Base-by-base conservation (phyloP, 305 asterid species). In the Striga hermonthica region DNA sequence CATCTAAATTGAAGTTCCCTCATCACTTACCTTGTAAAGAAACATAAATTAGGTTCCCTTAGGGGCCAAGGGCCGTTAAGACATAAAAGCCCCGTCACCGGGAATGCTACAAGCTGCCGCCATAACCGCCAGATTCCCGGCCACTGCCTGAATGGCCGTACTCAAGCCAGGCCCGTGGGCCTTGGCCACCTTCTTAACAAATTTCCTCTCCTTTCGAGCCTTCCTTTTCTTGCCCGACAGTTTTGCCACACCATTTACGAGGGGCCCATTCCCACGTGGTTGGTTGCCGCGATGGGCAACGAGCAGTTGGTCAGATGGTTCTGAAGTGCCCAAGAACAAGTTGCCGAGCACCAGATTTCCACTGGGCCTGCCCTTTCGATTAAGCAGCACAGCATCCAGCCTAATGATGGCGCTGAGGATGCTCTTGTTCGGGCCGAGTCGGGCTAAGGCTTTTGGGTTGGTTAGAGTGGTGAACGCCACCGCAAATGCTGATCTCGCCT, bases 401-500 rank as follows among this genome's bases (percentile, higher is more conserved):
- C 94, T 75, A 28, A 93, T 88, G 69, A 93, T 83, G 62, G 85
- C 81, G 62, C 98, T 84, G 13, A 93, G 98, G 57, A 93, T 93
- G 65, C 97, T 90, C 74, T 69, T 81, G 72, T 73, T 71, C 41
- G 89, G 84, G 67, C 90, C 89, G 10, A 86, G 87, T 31, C 78
- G 82, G 64, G 66, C 38, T 53, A 93, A 82, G 71, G 79, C 66
- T 75, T 82, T 84, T 34, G 81, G 34, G 48, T 93, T 88, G 3
- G 97, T 90, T 76, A 93, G 74, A 10, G 86, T 68, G 15, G 79
- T 60, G 81, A 78, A 86, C 37, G 97, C 98, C 94, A 77, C 84
- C 8, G 96, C 72, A 65, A 93, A 93, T 58, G 98, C 98, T 38
- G 98, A 93, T 79, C 81, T 82, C 38, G 84, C 97, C 98, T 92